Percentiles rank a stretch among this genome's conserved stretches.
phyloP scores from a whole-genome alignment of 2,329 filamentous ascomycete genomes.

The Colletotrichum sp. region DNA sequence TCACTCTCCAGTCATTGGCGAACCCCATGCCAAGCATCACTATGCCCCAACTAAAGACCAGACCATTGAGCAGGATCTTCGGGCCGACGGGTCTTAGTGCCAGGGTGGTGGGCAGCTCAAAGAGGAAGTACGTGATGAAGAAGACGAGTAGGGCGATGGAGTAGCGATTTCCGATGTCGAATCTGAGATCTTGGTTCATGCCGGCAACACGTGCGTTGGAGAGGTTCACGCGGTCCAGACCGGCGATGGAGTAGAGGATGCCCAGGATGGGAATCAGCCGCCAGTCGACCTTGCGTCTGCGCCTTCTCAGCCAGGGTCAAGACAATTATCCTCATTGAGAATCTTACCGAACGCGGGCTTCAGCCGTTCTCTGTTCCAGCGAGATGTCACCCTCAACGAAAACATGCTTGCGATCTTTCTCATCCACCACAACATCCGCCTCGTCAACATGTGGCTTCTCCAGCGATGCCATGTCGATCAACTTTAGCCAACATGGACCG shows the following conservation, averaged over 20 bases:
- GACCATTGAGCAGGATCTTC: constrained; percentile 29
- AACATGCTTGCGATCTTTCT: neutral
- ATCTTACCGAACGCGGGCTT: neutral
- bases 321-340: neutral
- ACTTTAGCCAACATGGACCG: neutral
- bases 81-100: constrained; percentile 26
- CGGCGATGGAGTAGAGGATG: constrained; percentile 21
- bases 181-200: constrained; percentile 19
- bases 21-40: constrained; percentile 36
- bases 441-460: neutral
- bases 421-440: neutral
- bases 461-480: neutral
- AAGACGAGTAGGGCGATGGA: constrained; percentile 24
- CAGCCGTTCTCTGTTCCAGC: neutral
- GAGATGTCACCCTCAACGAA: neutral
- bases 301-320: neutral
- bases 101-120: neutral
- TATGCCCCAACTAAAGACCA: constrained; percentile 27
- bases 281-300: constrained; percentile 30
- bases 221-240: constrained; percentile 22
- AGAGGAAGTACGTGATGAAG: constrained; percentile 23
- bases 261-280: constrained; percentile 41
- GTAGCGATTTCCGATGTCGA: constrained; percentile 17
- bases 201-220: constrained; percentile 21
- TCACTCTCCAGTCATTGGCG: constrained; percentile 26